Evolutionary conservation across 164 flowering plant species (phyloP), one percentile per base, ranked within the genome.

Genomic region (Brasenia schreberi): DNA sequence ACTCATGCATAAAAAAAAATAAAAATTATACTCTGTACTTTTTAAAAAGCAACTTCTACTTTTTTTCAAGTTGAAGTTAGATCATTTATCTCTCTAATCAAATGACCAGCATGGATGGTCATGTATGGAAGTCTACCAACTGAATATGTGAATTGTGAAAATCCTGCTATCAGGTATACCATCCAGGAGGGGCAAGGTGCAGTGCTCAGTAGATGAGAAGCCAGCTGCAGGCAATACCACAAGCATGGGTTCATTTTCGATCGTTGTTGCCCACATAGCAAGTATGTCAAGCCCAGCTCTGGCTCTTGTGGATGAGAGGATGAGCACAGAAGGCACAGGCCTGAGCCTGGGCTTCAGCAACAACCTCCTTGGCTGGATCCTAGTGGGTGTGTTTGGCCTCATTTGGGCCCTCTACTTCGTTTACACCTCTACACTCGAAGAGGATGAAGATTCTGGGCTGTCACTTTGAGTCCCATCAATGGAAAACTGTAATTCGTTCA

Each of bases 251-350:
- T 84, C 79, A 39, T 77, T 81, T 0, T 18, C 77, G 63, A 64
- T 79, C 52, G 81, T 84, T 6, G 86, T 81, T 0, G 85, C 85
- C 16, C 66, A 72, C 1, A 79, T 83, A 0, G 81, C 80, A n/a
- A 66, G 80, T 5, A 59, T 76, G 68, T 77, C 84, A 5, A 76
- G 81, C 73, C 88, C 87, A 0, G 85, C 88, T 18, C 64, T 83
- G 73, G 91, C 88, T 53, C 67, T 93, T 77, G 98, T 93, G 68
- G 98, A 93, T 63, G 96, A 92, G 73, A 85, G 98, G 77, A 53
- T 92, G 96, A 81, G 78, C 85, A 92, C 98, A 1, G 98, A 92
- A 74, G 98, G 98, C 66, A 90, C 96, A 10, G 96, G 98, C 19
- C 96, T 88, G 14, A 88, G 93, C 14, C 85, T 90, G 62, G 98